Conservation (phyloP, 441 rosid species). For the Geranium incanum region DNA sequence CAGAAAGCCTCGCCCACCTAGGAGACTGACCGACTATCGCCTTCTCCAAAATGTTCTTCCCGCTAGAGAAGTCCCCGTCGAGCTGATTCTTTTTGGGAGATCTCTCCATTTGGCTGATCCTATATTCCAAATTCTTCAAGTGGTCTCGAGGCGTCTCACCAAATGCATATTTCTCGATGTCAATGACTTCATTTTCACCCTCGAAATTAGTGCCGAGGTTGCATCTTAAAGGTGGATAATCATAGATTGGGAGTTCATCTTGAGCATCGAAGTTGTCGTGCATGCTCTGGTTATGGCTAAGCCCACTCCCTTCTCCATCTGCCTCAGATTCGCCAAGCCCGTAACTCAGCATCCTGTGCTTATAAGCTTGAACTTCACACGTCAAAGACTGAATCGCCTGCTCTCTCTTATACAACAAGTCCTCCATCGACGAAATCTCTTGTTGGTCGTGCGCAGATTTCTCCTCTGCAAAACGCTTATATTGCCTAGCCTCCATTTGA, state of each 20-base stretch:
- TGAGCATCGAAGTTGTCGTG: conserved; percentile 36
- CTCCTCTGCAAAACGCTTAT: conserved; percentile 86
- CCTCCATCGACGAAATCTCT: conserved; percentile 65
- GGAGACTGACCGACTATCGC: conserved; percentile 75
- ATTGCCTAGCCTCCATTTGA: conserved; percentile 86
- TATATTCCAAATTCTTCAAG: conserved; percentile 65
- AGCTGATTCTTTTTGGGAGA: conserved; percentile 42
- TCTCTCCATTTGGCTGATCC: conserved; percentile 76
- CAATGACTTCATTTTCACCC: conserved; percentile 47
- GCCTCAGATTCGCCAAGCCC: conserved; percentile 65
- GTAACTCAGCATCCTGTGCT: conserved; percentile 85
- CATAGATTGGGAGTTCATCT: conserved; percentile 42
- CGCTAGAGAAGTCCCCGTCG: conserved; percentile 39
- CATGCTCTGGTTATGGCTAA: conserved; percentile 36
- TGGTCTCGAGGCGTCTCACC: conserved; percentile 56
- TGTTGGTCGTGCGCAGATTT: conserved; percentile 87
- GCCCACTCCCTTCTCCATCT: conserved; percentile 31
- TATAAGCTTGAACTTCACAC: conserved; percentile 79
- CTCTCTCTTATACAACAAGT: conserved; percentile 77
- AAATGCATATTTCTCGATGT: conserved; percentile 62
- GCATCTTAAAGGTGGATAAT: conserved; percentile 78
- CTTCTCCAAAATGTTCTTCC: conserved; percentile 56
- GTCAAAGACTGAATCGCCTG: conserved; percentile 68
- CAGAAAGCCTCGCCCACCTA: conserved; percentile 43
- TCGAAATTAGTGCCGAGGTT: conserved; percentile 37